These are phyloP conservation scores for Penicillium tannophilum DNA, from an alignment of 495 filamentous ascomycete genomes.

Conservation along the genomic window DNA sequence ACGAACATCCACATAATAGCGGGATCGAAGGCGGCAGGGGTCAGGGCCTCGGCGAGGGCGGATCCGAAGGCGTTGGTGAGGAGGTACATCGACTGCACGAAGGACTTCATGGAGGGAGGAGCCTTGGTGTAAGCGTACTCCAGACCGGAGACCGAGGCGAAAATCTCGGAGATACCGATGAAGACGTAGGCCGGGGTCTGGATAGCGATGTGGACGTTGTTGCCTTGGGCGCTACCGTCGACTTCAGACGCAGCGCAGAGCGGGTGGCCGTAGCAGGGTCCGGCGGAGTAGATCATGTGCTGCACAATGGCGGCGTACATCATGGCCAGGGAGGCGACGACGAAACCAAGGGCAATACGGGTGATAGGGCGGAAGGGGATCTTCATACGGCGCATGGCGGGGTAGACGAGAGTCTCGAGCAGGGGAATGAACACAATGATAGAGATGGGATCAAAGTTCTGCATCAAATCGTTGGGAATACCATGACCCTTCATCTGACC, in stretches of 20 bases:
- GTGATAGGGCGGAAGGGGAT: slow-evolving; percentile 72
- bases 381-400: slow-evolving; percentile 60
- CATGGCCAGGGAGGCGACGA: slow-evolving; percentile 65
- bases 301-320: slow-evolving; percentile 69
- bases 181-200: slow-evolving; percentile 72
- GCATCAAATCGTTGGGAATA: slow-evolving; percentile 73
- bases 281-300: slow-evolving; percentile 66
- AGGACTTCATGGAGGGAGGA: slow-evolving; percentile 78
- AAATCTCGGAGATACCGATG: slow-evolving; percentile 73
- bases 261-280: slow-evolving; percentile 50
- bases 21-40: slow-evolving; percentile 69
- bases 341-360: slow-evolving; percentile 73
- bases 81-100: slow-evolving; percentile 72
- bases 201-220: slow-evolving; percentile 64
- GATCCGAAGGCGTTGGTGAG: slow-evolving; percentile 73
- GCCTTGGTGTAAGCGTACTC: slow-evolving; percentile 87
- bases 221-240: slow-evolving; percentile 38
- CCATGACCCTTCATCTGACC: slow-evolving; percentile 57
- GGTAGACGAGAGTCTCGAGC: slow-evolving; percentile 69
- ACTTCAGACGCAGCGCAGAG: slow-evolving; percentile 34
- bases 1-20: slow-evolving; percentile 70
- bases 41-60: slow-evolving; percentile 71
- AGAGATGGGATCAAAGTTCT: slow-evolving; percentile 74
- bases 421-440: slow-evolving; percentile 74
- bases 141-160: slow-evolving; percentile 68